These are phyloP conservation scores for Debaryomyces maramus DNA, from an alignment of 805 yeast genomes.

Conservation along the genomic window DNA sequence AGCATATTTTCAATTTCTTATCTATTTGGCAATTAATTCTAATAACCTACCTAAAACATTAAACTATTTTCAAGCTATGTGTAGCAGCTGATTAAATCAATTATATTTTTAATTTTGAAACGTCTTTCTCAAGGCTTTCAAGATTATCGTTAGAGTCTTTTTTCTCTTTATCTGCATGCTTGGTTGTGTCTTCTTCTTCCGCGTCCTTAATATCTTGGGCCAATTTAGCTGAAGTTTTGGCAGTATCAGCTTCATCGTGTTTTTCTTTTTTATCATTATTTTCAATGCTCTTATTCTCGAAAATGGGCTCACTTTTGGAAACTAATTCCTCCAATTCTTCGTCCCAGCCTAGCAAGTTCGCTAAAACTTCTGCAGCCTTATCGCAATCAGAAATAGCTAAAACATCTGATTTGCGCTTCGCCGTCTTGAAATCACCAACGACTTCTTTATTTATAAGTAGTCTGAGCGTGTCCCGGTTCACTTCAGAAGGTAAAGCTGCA, in stretches of 20 bases:
- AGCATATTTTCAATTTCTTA: too few relatives aligned
- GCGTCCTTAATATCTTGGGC: constrained; percentile 6
- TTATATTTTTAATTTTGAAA: constrained; percentile 13
- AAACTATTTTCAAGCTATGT: too few relatives aligned
- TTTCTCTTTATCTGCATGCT: constrained; percentile 5
- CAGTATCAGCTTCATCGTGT: constrained; percentile 9
- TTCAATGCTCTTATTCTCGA: constrained; percentile 1
- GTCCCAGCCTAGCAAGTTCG: constrained; percentile 63
- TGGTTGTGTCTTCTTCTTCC: constrained; percentile 7
- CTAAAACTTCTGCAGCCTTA: constrained; percentile 54
- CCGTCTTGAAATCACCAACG: constrained; percentile 69
- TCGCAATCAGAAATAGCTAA: constrained; percentile 67
- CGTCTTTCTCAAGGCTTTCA: constrained; percentile 8
- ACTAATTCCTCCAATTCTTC: constrained; percentile 49
- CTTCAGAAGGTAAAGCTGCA: constrained; percentile 76
- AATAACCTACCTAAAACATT: too few relatives aligned
- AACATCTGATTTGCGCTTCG: constrained; percentile 56
- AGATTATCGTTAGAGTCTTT: constrained; percentile 9
- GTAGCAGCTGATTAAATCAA: too few relatives aligned
- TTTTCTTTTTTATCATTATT: constrained; percentile 5
- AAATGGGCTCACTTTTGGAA: constrained; percentile 10
- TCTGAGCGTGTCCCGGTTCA: constrained; percentile 46
- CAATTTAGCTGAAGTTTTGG: constrained; percentile 9
- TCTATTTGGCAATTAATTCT: too few relatives aligned
- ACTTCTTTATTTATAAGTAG: constrained; percentile 70